These are phyloP conservation scores for Nymphaea thermarum DNA, from an alignment of 164 flowering plant species.

Conservation along the genomic window DNA sequence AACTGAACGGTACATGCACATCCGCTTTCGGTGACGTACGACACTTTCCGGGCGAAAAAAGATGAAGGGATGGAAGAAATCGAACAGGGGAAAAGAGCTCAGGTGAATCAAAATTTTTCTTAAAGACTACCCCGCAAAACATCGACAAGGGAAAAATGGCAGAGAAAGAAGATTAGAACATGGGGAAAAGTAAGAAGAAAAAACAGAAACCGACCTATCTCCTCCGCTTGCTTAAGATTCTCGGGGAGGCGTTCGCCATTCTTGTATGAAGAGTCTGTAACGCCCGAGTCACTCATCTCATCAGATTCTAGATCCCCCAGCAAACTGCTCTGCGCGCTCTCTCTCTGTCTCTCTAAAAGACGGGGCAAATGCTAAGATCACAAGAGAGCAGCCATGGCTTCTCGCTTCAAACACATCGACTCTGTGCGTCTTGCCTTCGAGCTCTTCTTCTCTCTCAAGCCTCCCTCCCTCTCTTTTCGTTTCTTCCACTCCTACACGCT, in stretches of 20 bases:
- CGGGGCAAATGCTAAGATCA: too few relatives aligned
- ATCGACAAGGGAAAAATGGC: neutral
- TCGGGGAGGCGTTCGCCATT: neutral
- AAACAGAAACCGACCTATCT: neutral
- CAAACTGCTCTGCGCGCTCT: neutral
- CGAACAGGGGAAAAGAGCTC: neutral
- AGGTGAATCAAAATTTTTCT: neutral
- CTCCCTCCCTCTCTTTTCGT: too few relatives aligned
- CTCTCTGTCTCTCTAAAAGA: too few relatives aligned
- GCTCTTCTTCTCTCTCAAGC: too few relatives aligned
- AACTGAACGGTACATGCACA: too few relatives aligned
- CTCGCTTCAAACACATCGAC: too few relatives aligned
- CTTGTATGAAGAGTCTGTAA: neutral
- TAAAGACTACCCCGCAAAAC: too few relatives aligned
- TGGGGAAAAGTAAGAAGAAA: neutral
- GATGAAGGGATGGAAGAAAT: neutral
- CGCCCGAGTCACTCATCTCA: neutral
- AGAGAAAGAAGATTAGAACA: neutral
- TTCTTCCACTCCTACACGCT: too few relatives aligned
- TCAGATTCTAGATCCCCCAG: neutral
- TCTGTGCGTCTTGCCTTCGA: too few relatives aligned
- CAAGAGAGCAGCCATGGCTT: too few relatives aligned
- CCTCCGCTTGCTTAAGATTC: neutral
- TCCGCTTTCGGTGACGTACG: too few relatives aligned
- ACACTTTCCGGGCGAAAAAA: neutral